Evolutionary conservation across 768 basidiomycete genomes (phyloP), one percentile per base, ranked within the genome.

Genomic region (Pleurotus salmoneostramineus): DNA sequence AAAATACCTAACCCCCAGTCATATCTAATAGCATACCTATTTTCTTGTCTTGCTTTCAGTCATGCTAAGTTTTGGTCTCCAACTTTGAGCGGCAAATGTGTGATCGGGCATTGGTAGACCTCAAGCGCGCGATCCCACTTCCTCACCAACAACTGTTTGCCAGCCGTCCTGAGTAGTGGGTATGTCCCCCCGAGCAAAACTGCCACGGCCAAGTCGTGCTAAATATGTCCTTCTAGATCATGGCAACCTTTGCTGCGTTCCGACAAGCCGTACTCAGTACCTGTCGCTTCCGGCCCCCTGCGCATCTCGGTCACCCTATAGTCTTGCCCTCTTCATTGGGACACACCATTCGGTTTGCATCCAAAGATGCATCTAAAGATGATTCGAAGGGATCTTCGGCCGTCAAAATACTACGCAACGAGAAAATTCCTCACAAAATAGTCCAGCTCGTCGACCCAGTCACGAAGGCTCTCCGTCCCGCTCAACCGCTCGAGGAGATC

Each of bases 401-500:
- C 21, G 17, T 34, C 21, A 52, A 63, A 59, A 33, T 42, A 31
- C 50, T 62, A 52, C 63, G 65, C 15, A 77, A 79, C 65, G 68
- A 74, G 10, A 68, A 77, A 0, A 87, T 87, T 56, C 71, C 69
- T 0, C 69, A 70, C 65, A 27, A 58, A 1, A 56, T 65, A 50
- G 83, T 87, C 52, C 75, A 74, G 46, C 65, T 85, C 50, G 72
- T 79, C 50, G 77, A 87, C 62, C 72, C 79, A 1, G 68, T 73
- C 17, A 79, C 80, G 4, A 68, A 69, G 27, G 68, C 68, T 6
- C 77, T 81, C 21, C 69, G 72, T 0, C 68, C 62, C 0, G 71
- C 72, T 2, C 66, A 63, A 6, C 65, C 65, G 4, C 75, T 89
- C 35, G 15, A 50, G 0, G 62, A 68, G 3, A 68, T 91, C 54